These are phyloP conservation scores for Myriosclerotinia duriaeana DNA, from an alignment of 2,329 filamentous ascomycete genomes.

Conservation along the genomic window DNA sequence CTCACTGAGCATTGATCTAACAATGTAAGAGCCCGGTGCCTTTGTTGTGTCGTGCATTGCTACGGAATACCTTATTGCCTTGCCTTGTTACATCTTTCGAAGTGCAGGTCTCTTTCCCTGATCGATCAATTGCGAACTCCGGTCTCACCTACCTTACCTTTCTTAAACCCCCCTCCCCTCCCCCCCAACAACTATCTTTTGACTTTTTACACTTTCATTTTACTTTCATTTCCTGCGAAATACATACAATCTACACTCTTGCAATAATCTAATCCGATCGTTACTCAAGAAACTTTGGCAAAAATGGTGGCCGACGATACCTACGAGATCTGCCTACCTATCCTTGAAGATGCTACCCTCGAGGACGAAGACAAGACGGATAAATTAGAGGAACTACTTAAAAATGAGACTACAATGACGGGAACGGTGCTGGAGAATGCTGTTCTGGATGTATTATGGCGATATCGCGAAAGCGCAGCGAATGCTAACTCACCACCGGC, in stretches of 20 bases:
- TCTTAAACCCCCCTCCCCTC: neutral
- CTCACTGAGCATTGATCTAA: constrained; percentile 20
- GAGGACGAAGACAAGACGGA: constrained; percentile 97
- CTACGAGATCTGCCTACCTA: constrained; percentile 85
- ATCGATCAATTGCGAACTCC: constrained; percentile 24
- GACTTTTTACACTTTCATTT: constrained; percentile 9
- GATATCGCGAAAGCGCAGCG: constrained; percentile 68
- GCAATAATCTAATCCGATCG: constrained; percentile 19
- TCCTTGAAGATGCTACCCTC: constrained; percentile 77
- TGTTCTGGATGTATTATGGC: constrained; percentile 87
- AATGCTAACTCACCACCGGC: constrained; percentile 74
- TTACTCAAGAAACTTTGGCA: constrained; percentile 11
- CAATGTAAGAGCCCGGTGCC: constrained; percentile 38
- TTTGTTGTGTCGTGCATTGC: constrained; percentile 28
- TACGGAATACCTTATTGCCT: constrained; percentile 20
- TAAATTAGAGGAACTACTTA: constrained; percentile 81
- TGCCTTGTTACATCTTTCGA: constrained; percentile 16
- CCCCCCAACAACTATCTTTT: constrained; percentile 7
- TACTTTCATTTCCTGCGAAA: constrained; percentile 9
- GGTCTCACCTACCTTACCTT: constrained; percentile 19
- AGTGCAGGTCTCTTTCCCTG: constrained; percentile 11
- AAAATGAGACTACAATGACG: constrained; percentile 71
- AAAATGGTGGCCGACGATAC: constrained; percentile 88
- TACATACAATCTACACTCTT: neutral
- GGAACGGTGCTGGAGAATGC: constrained; percentile 83